These are phyloP conservation scores for Sclerotinia spermophila DNA, from an alignment of 2,329 filamentous ascomycete species.

Conservation along the genomic window DNA sequence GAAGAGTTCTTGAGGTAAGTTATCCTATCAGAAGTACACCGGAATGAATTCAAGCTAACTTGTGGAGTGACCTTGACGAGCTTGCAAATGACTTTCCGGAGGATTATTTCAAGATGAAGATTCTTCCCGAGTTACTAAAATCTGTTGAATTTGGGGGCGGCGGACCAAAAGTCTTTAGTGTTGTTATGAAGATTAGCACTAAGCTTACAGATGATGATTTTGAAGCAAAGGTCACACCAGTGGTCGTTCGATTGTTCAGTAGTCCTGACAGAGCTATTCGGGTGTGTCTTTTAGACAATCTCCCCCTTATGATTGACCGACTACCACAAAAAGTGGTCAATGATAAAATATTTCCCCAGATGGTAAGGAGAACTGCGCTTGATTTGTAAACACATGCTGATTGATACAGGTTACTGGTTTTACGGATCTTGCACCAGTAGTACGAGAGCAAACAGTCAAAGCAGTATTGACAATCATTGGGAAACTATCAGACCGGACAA, in stretches of 20 bases:
- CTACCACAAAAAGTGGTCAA: slow-evolving; percentile 85
- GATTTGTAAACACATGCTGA: slow-evolving; percentile 24
- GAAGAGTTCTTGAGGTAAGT: slow-evolving; percentile 74
- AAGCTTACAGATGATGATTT: slow-evolving; percentile 91
- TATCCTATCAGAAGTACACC: neutral
- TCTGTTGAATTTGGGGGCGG: slow-evolving; percentile 98
- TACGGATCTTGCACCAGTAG: slow-evolving; percentile 83
- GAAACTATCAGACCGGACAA: slow-evolving; percentile 86
- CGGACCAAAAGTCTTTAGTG: slow-evolving; percentile 81
- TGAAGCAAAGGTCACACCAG: slow-evolving; percentile 75
- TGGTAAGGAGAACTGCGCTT: slow-evolving; percentile 52
- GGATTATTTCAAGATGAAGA: slow-evolving; percentile 97
- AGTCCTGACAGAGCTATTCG: slow-evolving; percentile 91
- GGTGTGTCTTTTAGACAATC: slow-evolving; percentile 83
- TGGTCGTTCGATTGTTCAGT: slow-evolving; percentile 80
- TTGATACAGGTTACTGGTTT: slow-evolving; percentile 76
- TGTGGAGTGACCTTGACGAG: slow-evolving; percentile 66
- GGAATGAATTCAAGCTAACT: slow-evolving; percentile 18
- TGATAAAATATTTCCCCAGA: slow-evolving; percentile 93
- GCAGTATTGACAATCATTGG: slow-evolving; percentile 81
- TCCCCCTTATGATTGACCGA: slow-evolving; percentile 88
- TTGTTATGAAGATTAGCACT: slow-evolving; percentile 85
- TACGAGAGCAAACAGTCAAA: slow-evolving; percentile 94
- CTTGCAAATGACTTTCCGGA: slow-evolving; percentile 93
- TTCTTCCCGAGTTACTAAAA: slow-evolving; percentile 92